Conservation (phyloP, 2,329 filamentous ascomycete genomes). For the Claviceps digitariae region DNA sequence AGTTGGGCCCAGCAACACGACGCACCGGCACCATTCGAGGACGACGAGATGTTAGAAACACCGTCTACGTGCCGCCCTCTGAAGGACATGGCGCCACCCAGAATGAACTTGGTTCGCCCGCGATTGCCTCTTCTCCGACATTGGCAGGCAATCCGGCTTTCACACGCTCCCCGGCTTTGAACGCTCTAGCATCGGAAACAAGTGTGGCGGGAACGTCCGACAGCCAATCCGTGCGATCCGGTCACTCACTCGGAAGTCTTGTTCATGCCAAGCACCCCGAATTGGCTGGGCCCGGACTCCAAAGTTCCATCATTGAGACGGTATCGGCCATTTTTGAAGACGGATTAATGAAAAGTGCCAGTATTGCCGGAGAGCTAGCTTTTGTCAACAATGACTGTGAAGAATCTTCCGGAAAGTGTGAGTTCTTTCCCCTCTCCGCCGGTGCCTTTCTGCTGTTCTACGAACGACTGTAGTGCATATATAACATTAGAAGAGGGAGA, state of each 20-base stretch:
- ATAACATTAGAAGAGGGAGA: too few species aligned
- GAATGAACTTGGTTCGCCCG: background rate
- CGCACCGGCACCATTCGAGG: slow-evolving; percentile 70
- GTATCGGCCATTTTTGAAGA: slow-evolving; percentile 76
- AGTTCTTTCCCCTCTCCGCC: slow-evolving; percentile 14
- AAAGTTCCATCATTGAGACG: slow-evolving; percentile 80
- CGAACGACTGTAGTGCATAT: background rate
- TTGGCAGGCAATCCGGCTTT: slow-evolving; percentile 7
- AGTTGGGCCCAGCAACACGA: slow-evolving; percentile 50
- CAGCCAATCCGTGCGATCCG: slow-evolving; percentile 81
- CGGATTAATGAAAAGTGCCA: slow-evolving; percentile 55
- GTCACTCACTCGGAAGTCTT: slow-evolving; percentile 60
- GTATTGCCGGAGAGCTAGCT: slow-evolving; percentile 78
- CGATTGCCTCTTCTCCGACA: slow-evolving; percentile 7
- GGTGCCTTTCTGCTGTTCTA: background rate
- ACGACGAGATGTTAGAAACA: slow-evolving; percentile 82
- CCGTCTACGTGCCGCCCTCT: slow-evolving; percentile 57
- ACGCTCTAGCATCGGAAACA: slow-evolving; percentile 48
- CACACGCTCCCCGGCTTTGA: slow-evolving; percentile 32
- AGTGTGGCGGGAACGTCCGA: slow-evolving; percentile 54
- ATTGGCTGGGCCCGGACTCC: slow-evolving; percentile 64
- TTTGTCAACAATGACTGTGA: slow-evolving; percentile 58
- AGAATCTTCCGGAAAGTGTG: slow-evolving; percentile 32
- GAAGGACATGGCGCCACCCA: background rate
- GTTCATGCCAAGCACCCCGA: slow-evolving; percentile 69